Evolutionary conservation across 768 basidiomycete genomes (phyloP), one percentile per base, ranked within the genome.

Genomic region (Boletus patriciae): DNA sequence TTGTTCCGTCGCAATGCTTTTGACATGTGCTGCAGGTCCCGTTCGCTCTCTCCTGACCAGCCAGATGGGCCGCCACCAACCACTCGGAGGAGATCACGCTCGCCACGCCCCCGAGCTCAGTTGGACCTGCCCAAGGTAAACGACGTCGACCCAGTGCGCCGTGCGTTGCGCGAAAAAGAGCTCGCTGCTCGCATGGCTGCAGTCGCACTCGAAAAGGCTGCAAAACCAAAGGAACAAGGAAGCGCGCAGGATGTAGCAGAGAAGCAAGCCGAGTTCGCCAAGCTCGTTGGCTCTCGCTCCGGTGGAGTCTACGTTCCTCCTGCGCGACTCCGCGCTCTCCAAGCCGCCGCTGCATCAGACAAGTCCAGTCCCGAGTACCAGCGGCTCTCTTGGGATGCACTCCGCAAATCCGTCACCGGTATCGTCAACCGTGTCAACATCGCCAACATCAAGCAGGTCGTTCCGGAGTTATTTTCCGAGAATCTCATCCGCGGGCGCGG

Each of bases 401-500:
- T 99, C 57, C 87, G 95, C 69, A 99, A 99, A 75, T 92, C 89
- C 49, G 90, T 99, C 67, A 98, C 97, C 29, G 97, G 97, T 93
- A 89, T 98, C 64, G 96, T 98, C 80, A 99, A 99, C 80, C 90
- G 97, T 80, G 92, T 99, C 77, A 98, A 98, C 72, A 81, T 94
- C 19, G 81, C 87, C 63, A 98, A 98, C 72, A 99, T 99, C 83
- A 97, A 98, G 74, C 83, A 88, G 65, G 83, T 96, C 62, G 83
- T 94, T 0, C 92, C 93, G 0, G 92, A 96, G 71, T 74, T 99
- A 25, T 98, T 99, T 66, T 74, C 84, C 2, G 97, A 99, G 73
- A 97, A 99, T 73, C 82, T 99, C 31, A 84, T 98, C 58, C 85
- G 94, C 46, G 97, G 97, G 1, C 82, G 92, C 25, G 97, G 97